These are phyloP conservation scores for Thielaviopsis cerberus DNA, from an alignment of 2,329 filamentous ascomycete species.

Conservation along the genomic window DNA sequence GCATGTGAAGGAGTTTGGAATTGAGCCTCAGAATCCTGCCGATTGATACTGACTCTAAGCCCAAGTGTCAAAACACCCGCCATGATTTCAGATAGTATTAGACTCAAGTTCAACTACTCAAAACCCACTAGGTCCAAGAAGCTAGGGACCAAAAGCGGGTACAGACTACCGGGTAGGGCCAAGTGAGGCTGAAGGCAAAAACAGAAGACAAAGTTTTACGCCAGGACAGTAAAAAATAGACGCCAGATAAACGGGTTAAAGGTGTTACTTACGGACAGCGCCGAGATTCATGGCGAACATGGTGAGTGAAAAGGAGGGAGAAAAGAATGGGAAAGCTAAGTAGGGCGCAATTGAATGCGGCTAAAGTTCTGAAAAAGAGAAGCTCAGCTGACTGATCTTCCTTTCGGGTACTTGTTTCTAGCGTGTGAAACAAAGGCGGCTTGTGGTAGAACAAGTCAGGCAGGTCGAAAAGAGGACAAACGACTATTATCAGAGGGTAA, in stretches of 20 bases:
- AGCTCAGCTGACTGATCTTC: background rate
- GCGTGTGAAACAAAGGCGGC: background rate
- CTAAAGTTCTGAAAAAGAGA: background rate
- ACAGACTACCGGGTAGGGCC: background rate
- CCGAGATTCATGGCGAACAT: conserved; percentile 4
- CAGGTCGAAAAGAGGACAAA: background rate
- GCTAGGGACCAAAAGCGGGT: background rate
- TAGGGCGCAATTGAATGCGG: background rate
- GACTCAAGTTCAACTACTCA: background rate
- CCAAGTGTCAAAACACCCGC: too few species aligned
- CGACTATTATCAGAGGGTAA: background rate
- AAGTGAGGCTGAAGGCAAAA: background rate
- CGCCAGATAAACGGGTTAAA: background rate
- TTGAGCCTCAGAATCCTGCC: too few species aligned
- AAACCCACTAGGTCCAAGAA: background rate
- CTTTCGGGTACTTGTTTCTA: background rate
- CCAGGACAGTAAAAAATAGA: background rate
- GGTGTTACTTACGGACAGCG: background rate
- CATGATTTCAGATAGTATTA: too few species aligned
- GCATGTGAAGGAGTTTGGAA: background rate
- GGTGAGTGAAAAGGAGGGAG: background rate
- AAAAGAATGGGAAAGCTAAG: background rate
- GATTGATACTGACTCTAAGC: too few species aligned
- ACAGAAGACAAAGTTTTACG: background rate
- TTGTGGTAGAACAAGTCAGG: background rate